Base-by-base conservation (phyloP, 129 eudicot species). In the Arctium lappa region DNA sequence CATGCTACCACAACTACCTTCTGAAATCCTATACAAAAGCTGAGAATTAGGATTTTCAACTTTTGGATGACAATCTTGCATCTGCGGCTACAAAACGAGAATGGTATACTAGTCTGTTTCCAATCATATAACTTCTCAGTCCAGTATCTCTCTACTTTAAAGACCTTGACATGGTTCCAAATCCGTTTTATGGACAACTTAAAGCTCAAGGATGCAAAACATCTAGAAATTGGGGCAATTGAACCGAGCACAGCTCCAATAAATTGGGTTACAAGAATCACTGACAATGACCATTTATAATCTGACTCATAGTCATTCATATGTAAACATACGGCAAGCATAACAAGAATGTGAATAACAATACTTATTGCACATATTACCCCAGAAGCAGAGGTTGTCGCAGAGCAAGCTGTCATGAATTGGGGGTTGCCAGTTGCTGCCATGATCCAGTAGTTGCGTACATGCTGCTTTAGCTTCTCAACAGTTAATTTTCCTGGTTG, bases 61-160 rank as follows among this genome's bases (percentile, higher is more conserved):
- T 62, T 74, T 30, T 82, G 70, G 18, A 76, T 15, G 40, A 72
- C 50, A 75, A 27, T 29, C 34, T 69, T 85, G 56, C 30, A 40
- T 27, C 33, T 82, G 33, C 12, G 80, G 63, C 72, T 38, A 18
- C 48, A 2, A 46, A 71, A 73, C 10, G 33, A 27, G n/a, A 18
- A 15, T 6, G 76, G n/a, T 50, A 82, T 5, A 0, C 80, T 80
- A 11, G 80, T 48, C 1, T 74, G 53, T 79, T 82, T 88, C 91
- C 88, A 85, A 8, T 85, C 85, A 16, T 12, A 78, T 46, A 87
- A 31, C 76, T 32, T 75, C 48, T 80, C 40, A 33, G 72, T 83
- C 90, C 90, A 87, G 29, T 84, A 81, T 3, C 10, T 85, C 75
- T 87, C 90, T 7, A 81, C 74, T 63, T 10, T 46, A 42, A 48